These are phyloP conservation scores for Hygrocybe coccinea DNA, from an alignment of 768 basidiomycete genomes.

Conservation along the genomic window DNA sequence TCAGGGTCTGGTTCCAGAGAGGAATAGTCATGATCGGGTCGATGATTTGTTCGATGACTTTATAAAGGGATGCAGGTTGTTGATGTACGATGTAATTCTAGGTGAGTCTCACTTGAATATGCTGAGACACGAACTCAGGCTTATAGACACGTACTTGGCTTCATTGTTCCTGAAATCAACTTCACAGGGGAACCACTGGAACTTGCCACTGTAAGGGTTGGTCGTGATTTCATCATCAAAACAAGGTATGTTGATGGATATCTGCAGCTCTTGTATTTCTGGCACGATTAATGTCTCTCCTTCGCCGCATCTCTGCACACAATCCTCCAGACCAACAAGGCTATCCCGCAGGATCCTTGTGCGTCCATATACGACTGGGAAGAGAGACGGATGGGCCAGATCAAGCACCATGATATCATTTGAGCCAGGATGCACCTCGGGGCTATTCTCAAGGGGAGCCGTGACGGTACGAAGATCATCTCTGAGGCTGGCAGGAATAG, in stretches of 20 bases:
- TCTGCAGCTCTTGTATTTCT: neutral
- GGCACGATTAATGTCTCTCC: constrained; percentile 17
- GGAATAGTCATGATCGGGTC: constrained; percentile 27
- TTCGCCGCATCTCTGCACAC: constrained; percentile 20
- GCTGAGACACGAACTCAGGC: constrained; percentile 1
- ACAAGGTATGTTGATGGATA: neutral
- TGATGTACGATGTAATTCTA: constrained; percentile 37
- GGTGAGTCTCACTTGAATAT: neutral
- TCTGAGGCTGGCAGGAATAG: constrained; percentile 24
- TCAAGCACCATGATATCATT: constrained; percentile 42
- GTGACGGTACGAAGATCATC: constrained; percentile 23
- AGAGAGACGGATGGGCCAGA: constrained; percentile 44
- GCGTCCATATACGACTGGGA: constrained; percentile 35
- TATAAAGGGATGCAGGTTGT: constrained; percentile 29
- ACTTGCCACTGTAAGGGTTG: neutral
- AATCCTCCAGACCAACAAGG: constrained; percentile 19
- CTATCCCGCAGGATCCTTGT: constrained; percentile 20
- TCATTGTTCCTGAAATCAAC: constrained; percentile 13
- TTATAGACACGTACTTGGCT: constrained; percentile 13
- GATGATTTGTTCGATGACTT: constrained; percentile 25
- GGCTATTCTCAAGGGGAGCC: constrained; percentile 33
- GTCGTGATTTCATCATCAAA: neutral
- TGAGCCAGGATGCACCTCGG: constrained; percentile 34
- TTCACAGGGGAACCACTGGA: constrained; percentile 24
- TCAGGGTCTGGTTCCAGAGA: constrained; percentile 25